phyloP scores from a whole-genome alignment of 352 stramenopile species.

The Peronospora tabacina region DNA sequence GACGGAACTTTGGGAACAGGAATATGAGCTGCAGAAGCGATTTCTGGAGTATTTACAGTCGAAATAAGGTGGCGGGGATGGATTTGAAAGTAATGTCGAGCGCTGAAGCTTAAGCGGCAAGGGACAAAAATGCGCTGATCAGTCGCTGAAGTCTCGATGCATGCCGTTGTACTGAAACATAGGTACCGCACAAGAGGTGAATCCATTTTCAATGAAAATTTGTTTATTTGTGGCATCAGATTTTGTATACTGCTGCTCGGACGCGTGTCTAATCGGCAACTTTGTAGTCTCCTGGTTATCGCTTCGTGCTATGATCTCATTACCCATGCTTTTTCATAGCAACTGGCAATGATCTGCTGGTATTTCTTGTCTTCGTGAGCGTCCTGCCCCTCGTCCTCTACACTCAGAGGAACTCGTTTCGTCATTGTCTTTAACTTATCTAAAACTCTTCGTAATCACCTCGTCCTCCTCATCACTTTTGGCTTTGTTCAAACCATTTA shows the following conservation, averaged over 20 bases:
- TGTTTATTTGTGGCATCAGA: conserved; percentile 8
- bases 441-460: background rate
- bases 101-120: background rate
- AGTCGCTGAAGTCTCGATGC: background rate
- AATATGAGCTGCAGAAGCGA: conserved; percentile 76
- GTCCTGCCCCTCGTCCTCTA: conserved; percentile 34
- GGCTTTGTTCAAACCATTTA: conserved; percentile 44
- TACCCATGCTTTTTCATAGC: conserved; percentile 54
- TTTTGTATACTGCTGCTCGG: background rate
- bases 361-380: conserved; percentile 48
- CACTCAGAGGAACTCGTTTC: too few relatives aligned
- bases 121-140: background rate
- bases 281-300: conserved; percentile 27
- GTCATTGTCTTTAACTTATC: too few relatives aligned
- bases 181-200: background rate
- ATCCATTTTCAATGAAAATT: conserved; percentile 9
- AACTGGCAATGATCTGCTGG: too few relatives aligned
- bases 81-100: background rate
- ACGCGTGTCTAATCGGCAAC: conserved; percentile 1
- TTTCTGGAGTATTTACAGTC: conserved; percentile 79
- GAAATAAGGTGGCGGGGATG: conserved; percentile 30
- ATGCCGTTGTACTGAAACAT: too few relatives aligned
- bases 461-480: conserved; percentile 23
- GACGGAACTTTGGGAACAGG: conserved; percentile 64
- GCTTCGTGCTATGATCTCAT: conserved; percentile 45